Base-by-base conservation (phyloP, 805 yeast genomes). In the Yamadazyma ubonensis region DNA sequence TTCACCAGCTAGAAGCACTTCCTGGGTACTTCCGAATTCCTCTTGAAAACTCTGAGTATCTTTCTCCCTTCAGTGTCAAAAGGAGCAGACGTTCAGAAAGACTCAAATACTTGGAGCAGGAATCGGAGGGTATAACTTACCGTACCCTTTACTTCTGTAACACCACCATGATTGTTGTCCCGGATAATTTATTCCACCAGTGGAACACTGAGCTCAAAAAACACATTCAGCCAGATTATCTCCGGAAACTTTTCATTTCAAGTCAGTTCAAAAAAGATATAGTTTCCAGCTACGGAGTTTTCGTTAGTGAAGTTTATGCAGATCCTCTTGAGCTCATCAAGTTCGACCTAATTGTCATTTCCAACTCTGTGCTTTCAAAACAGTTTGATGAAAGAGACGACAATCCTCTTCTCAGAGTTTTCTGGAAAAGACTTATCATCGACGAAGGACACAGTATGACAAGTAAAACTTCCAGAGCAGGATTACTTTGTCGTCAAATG, bases 391-490 rank as follows among this genome's bases (percentile, higher is more conserved):
- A 50, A 21, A 27, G 37, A 8, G 44, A 36, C 2, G 58, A 60
- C 3, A 67, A 68, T 3, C 59, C 71, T 1, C 51, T 83, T 8
- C 54, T 59, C 26, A 50, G 55, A 9, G 56, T 81, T 1, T 77
- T 72, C 47, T 83, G 89, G 88, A 83, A 83, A 52, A 53, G 89
- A 16, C 59, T 83, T 21, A 79, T 83, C 12, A 76, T 83, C n/a
- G 90, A 83, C 55, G 90, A 83, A 55, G 89, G 89, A 0, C 89
- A 83, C 54, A 71, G 80, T 19, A 71, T 82, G 75, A 71, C 67
- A 43, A 70, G 81, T 6, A 71, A 70, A 40, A 55, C 69, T 1
- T 70, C 85, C 0, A 64, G 75, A 36, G 69, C 76, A 0, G 80
- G 76, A 6, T 52, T 58, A 6, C 52, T 78, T 23, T 78, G 85